phyloP scores from a whole-genome alignment of 495 filamentous ascomycete species.

The Symbiotaphrina buchneri region DNA sequence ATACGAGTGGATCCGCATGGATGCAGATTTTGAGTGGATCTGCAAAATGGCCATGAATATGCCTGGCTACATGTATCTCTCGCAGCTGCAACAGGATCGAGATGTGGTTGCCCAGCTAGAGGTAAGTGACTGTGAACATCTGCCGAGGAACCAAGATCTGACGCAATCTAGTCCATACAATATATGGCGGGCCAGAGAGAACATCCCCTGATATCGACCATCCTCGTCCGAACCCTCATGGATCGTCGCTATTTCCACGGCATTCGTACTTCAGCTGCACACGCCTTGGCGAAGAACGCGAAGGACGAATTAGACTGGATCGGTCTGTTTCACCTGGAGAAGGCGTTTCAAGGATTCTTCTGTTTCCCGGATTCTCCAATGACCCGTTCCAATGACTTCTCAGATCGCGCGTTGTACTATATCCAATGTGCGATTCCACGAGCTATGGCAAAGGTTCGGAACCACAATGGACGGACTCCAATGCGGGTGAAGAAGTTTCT shows the following conservation, averaged over 20 bases:
- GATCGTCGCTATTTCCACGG: constrained; percentile 85
- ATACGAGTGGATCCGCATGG: constrained; percentile 96
- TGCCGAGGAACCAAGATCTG: constrained; percentile 3
- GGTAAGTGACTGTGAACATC: constrained; percentile 15
- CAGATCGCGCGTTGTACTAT: constrained; percentile 56
- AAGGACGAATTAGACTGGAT: constrained; percentile 48
- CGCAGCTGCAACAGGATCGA: constrained; percentile 89
- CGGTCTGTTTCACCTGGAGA: constrained; percentile 62
- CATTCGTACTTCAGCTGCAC: constrained; percentile 62
- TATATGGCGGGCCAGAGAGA: constrained; percentile 32
- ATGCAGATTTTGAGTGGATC: constrained; percentile 97
- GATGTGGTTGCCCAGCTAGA: constrained; percentile 93
- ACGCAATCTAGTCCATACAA: constrained; percentile 26
- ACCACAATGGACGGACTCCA: constrained; percentile 55
- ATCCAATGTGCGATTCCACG: constrained; percentile 62
- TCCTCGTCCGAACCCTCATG: constrained; percentile 72
- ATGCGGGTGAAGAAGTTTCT: constrained; percentile 54
- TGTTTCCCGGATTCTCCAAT: constrained; percentile 52
- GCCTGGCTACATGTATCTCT: constrained; percentile 91
- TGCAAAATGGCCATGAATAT: constrained; percentile 57
- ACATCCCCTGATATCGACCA: constrained; percentile 60
- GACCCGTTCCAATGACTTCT: constrained; percentile 75
- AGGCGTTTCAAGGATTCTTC: constrained; percentile 70
- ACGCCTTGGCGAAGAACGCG: constrained; percentile 50
- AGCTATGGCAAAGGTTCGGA: constrained; percentile 57